phyloP scores from a whole-genome alignment of 352 stramenopile genomes.

The Pythium angustatum region DNA sequence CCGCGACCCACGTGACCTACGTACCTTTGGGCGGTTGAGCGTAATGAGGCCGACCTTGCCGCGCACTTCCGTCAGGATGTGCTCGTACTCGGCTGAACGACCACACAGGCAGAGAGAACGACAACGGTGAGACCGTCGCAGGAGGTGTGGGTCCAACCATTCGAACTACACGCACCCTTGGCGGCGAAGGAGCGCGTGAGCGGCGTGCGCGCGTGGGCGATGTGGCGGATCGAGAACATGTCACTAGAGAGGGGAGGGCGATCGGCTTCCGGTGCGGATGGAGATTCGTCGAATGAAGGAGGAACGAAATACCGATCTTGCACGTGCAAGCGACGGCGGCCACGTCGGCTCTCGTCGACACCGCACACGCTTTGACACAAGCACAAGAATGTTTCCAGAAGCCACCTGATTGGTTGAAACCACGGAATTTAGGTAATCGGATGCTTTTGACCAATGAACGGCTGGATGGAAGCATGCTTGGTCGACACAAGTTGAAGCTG shows the following conservation, averaged over 20 bases:
- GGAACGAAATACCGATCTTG: neutral
- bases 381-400: conserved; percentile 10
- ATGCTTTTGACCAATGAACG: neutral
- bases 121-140: neutral
- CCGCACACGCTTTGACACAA: neutral
- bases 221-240: conserved; percentile 59
- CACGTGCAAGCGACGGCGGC: neutral
- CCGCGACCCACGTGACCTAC: neutral
- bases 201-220: conserved; percentile 23
- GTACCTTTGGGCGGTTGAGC: conserved; percentile 94
- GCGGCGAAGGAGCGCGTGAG: conserved; percentile 52
- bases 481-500: neutral
- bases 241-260: neutral
- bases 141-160: no score
- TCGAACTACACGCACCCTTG: conserved; percentile 39
- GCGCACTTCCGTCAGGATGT: conserved; percentile 85
- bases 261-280: neutral
- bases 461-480: neutral
- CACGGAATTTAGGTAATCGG: no score
- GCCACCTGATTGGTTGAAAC: conserved; percentile 32
- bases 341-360: conserved; percentile 12
- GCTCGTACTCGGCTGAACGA: conserved; percentile 85
- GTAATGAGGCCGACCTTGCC: conserved; percentile 94
- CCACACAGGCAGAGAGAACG: neutral
- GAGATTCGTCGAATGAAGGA: conserved; percentile 30